Evolutionary conservation across 2,329 filamentous ascomycete genomes (phyloP).

Genomic region (Talaromyces atroroseus): DNA sequence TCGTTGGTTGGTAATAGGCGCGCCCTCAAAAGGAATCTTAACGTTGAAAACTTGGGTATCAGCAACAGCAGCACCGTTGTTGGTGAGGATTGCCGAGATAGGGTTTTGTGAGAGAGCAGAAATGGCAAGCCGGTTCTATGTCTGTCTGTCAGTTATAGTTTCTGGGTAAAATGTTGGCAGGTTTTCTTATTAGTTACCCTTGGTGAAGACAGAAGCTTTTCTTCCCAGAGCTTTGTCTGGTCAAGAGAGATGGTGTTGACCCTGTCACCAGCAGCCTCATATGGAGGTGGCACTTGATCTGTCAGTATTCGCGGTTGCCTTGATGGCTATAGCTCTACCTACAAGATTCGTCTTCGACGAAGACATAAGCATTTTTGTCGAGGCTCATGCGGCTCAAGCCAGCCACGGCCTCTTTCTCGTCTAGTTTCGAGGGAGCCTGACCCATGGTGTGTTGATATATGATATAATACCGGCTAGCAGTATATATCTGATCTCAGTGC

Average conservation of each 20-base stretch:
- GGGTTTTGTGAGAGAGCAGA: conserved; percentile 65
- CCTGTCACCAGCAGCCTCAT: conserved; percentile 15
- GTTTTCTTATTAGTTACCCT: conserved; percentile 20
- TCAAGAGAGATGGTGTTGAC: conserved; percentile 18
- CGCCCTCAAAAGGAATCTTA: conserved; percentile 74
- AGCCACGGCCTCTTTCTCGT: conserved; percentile 9
- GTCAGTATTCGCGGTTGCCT: not conserved
- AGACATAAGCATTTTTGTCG: conserved; percentile 11
- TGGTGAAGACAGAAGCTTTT: conserved; percentile 22
- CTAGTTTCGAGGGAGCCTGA: conserved; percentile 8
- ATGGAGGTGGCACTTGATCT: conserved; percentile 15
- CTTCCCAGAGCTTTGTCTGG: conserved; percentile 22
- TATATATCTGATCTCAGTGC: too few relatives aligned
- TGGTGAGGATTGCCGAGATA: conserved; percentile 61
- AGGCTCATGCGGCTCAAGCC: conserved; percentile 11
- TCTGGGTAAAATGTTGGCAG: not conserved
- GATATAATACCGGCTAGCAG: not conserved
- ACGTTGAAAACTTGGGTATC: conserved; percentile 80
- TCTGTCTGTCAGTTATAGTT: not conserved
- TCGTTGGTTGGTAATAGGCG: conserved; percentile 78
- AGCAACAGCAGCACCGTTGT: conserved; percentile 55
- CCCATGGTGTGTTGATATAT: not conserved
- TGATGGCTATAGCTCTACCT: not conserved
- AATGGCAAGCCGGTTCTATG: conserved; percentile 64
- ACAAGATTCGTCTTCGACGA: conserved; percentile 15